These are phyloP conservation scores for Globisporangium okanoganense DNA, from an alignment of 352 stramenopile genomes.

Conservation along the genomic window DNA sequence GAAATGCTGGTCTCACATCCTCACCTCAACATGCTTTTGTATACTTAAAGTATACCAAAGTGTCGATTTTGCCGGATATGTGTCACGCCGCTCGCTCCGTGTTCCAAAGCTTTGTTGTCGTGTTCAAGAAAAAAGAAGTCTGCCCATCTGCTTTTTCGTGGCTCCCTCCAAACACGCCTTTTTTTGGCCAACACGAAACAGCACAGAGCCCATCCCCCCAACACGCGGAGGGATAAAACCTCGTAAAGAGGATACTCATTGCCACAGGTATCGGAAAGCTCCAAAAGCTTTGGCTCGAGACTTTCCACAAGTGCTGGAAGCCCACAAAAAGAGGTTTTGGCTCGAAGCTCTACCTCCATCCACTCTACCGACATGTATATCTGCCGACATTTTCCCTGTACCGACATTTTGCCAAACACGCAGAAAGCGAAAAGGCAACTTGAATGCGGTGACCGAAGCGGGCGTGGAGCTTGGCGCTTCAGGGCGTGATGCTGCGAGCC, in stretches of 20 bases:
- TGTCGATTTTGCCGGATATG: background rate
- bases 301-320: background rate
- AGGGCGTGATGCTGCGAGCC: too few species aligned
- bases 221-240: background rate
- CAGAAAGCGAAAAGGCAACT: background rate
- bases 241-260: background rate
- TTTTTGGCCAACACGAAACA: conserved; percentile 16
- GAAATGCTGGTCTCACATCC: too few species aligned
- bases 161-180: background rate
- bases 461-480: background rate
- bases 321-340: background rate
- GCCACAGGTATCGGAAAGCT: background rate
- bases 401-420: conserved; percentile 11
- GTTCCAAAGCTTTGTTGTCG: background rate
- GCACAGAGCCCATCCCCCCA: background rate
- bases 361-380: background rate
- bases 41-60: background rate
- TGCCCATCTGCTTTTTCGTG: background rate
- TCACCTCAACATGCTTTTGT: too few species aligned
- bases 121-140: conserved; percentile 1
- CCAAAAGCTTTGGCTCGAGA: background rate
- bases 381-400: background rate
- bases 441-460: background rate
- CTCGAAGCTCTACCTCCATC: background rate
- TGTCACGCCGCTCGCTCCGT: background rate